Evolutionary conservation across 169 alveolate genomes (phyloP), one percentile per base, ranked within the genome.

Genomic region (Plasmodium ovale): DNA sequence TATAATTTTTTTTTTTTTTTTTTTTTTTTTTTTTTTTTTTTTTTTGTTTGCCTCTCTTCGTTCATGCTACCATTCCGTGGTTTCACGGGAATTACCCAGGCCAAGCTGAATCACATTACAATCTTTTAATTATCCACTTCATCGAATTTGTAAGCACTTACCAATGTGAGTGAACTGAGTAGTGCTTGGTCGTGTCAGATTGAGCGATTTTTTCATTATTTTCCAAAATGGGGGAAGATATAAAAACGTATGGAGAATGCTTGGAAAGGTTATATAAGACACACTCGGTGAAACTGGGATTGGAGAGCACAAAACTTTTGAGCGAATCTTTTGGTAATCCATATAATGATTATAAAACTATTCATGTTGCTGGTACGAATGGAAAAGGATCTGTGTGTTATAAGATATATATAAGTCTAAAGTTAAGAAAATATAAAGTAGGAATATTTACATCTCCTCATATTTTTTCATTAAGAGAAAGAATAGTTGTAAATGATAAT

Each of bases 381-480:
- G 98, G 99, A 42, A 96, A 96, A 91, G 98, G 98, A 0, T 94
- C 98, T 14, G 98, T 96, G 4, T 67, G 96, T 9, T 44, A 84
- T 54, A 95, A 95, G 88, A 89, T 94, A 35, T 93, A 96, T 39
- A 37, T 87, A 47, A 72, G 89, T 58, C 74, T 96, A 10, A 64
- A 91, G 42, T 19, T 64, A 31, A 68, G 51, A 42, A 98, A 98
- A 25, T 92, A 72, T 56, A 94, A 77, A 47, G 94, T 92, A 10
- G 99, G 99, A 0, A 51, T 96, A 19, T 97, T 84, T 89, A 93
- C 96, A 0, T 96, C 98, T 35, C 99, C 99, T 33, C 99, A 97
- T 87, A 67, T 97, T 7, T 89, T 92, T 58, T 70, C 92, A 31
- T 92, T 95, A 47, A 87, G 97, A 65, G 99, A 97, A 72, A 67